Base-by-base conservation (phyloP, 495 filamentous ascomycete genomes). In the Penicillium paxilli region DNA sequence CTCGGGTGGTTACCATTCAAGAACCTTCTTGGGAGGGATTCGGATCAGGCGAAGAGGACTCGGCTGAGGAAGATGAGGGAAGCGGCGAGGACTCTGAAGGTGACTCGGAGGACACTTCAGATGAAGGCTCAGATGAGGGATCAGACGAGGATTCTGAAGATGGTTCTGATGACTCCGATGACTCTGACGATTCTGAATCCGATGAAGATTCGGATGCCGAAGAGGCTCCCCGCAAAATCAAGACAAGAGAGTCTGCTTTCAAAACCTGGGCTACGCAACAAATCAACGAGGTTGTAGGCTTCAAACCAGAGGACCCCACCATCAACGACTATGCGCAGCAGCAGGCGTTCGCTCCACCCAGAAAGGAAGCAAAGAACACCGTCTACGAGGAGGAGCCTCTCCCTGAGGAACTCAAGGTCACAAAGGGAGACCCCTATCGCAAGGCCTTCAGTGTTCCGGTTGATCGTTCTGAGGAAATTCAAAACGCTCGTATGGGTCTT, bases 261-360 rank as follows among this genome's bases (percentile, higher is more conserved):
- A 97, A 97, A 70, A 78, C 84, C 11, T 98, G 94, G 94, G 94
- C 95, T 12, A 83, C 84, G 23, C 84, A 89, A 57, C 88, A 92
- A 66, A 83, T 92, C 47, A 95, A 96, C 63, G 83, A 90, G 58
- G 85, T 86, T 25, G 60, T 86, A 17, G 83, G 82, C 10, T 87
- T 87, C 62, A 75, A 71, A 8, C 83, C 85, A 16, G 61, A 66
- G 5, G 68, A 53, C n/a, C 70, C 72, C 7, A 47, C 68, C 9
- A 57, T 61, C 10, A 46, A 49, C 21, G 59, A 58, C 25, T 42
- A 57, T 30, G 63, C 25, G 6, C 58, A 70, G 44, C 68, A 66
- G 21, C 63, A 68, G 41, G 66, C 66, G 33, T 64, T 68, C 22
- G 59, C 63, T 11, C 60, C 58, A 10, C 51, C 61, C 40, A 61